Percentiles rank a stretch among this genome's conserved stretches.
Evolutionary conservation across 192 early-diverging fungal genomes (phyloP).

Genomic region (Coemansia sp.): DNA sequence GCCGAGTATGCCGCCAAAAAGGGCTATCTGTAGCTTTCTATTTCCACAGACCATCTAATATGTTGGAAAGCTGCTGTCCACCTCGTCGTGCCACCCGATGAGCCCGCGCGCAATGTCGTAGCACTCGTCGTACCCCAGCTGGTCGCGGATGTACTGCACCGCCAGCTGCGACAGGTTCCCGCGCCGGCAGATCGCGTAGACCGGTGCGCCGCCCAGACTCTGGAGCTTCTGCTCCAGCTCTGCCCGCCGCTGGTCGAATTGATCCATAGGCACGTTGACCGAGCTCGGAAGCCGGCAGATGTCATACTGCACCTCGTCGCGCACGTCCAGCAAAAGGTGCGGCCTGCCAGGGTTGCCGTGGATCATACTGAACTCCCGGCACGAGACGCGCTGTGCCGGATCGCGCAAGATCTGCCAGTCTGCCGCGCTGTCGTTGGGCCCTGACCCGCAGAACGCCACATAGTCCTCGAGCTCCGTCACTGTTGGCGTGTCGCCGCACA

Average conservation of each 20-base stretch:
- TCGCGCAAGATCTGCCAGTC: conserved; percentile 27
- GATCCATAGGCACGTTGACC: conserved; percentile 54
- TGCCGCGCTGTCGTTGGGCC: conserved; percentile 67
- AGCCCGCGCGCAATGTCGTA: conserved; percentile 83
- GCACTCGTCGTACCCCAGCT: conserved; percentile 54
- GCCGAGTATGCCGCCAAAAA: conserved; percentile 89
- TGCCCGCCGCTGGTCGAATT: conserved; percentile 19
- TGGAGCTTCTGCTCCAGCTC: conserved; percentile 40
- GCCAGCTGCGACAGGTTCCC: conserved; percentile 91
- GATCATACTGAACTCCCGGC: conserved; percentile 51
- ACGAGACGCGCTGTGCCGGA: conserved; percentile 45
- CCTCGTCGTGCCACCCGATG: conserved; percentile 61
- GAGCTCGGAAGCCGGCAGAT: conserved; percentile 73
- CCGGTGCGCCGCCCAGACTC: conserved; percentile 37
- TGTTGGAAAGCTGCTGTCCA: conserved; percentile 77
- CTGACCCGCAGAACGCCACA: conserved; percentile 80
- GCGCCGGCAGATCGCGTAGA: conserved; percentile 80
- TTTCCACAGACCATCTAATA: conserved; percentile 53
- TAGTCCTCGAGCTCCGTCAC: conserved; percentile 85
- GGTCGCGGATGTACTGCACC: conserved; percentile 63
- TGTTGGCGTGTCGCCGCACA: conserved; percentile 82
- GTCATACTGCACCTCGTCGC: conserved; percentile 75
- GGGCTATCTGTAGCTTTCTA: conserved; percentile 41
- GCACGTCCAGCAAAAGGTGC: conserved; percentile 85
- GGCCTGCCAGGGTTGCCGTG: not conserved